Percentiles rank a stretch among this genome's conserved stretches.
Evolutionary conservation across 2,329 filamentous ascomycete genomes (phyloP).

Genomic region (Drechslera avenae): DNA sequence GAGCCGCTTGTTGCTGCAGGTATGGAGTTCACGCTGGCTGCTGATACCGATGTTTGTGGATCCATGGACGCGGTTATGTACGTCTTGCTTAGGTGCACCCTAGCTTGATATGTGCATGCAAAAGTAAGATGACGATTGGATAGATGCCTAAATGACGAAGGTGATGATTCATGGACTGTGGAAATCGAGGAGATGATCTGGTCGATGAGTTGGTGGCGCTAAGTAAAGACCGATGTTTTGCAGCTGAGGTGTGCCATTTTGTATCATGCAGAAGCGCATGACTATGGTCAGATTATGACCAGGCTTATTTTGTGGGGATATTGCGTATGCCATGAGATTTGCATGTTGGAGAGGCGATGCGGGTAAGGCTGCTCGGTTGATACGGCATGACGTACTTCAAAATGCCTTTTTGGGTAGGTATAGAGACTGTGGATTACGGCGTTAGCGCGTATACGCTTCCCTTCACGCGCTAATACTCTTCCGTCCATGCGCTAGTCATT

Average conservation of each 20-base stretch:
- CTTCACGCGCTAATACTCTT: too few relatives aligned
- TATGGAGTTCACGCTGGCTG: neutral
- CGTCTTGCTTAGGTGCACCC: neutral
- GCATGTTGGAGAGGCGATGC: neutral
- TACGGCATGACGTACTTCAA: conserved; percentile 6
- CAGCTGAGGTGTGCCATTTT: neutral
- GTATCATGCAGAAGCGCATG: neutral
- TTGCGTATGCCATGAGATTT: conserved; percentile 12
- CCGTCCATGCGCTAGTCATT: too few relatives aligned
- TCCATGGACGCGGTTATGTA: conserved; percentile 3
- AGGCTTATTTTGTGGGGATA: conserved; percentile 1
- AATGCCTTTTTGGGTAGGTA: conserved; percentile 1
- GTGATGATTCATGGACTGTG: conserved; percentile 7
- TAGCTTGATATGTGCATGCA: neutral
- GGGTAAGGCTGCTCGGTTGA: conserved; percentile 6
- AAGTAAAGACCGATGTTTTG: neutral
- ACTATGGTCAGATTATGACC: neutral
- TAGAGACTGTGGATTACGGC: neutral
- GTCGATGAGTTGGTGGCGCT: neutral
- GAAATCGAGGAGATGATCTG: conserved; percentile 1
- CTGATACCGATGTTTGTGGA: neutral
- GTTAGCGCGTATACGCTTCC: conserved; percentile 5
- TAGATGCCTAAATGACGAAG: conserved; percentile 7
- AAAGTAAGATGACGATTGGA: conserved; percentile 7
- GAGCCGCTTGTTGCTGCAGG: conserved; percentile 17